Evolutionary conservation across 805 yeast genomes (phyloP).

Genomic region (Schwanniomyces yamadae): DNA sequence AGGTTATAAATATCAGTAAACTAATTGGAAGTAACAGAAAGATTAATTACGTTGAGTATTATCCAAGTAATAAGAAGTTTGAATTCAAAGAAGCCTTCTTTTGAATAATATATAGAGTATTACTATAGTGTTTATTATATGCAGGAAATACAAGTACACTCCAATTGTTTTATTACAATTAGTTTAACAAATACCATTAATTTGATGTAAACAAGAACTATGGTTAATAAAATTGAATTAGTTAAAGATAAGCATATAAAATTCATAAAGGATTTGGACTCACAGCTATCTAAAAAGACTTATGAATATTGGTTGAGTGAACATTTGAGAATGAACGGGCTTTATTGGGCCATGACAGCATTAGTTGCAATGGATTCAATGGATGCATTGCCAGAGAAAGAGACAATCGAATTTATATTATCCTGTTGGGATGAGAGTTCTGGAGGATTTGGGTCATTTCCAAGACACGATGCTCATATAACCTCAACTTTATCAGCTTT

Average conservation of each 20-base stretch:
- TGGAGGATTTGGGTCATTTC: conserved; percentile 91
- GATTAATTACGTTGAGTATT: conserved; percentile 71
- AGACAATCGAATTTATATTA: conserved; percentile 66
- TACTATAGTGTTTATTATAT: too few species aligned
- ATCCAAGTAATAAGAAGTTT: conserved; percentile 55
- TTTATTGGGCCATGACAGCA: conserved; percentile 93
- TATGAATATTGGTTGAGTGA: conserved; percentile 87
- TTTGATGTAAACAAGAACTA: too few species aligned
- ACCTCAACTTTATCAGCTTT: conserved; percentile 82
- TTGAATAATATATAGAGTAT: conserved; percentile 6
- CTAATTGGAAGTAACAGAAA: conserved; percentile 41
- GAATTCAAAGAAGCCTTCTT: conserved; percentile 46
- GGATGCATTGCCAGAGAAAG: conserved; percentile 54
- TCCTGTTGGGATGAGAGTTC: conserved; percentile 55
- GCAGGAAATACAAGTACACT: not conserved
- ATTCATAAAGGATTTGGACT: conserved; percentile 36
- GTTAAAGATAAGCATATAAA: conserved; percentile 30
- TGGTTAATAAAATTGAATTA: conserved; percentile 5
- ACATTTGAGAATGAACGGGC: conserved; percentile 85
- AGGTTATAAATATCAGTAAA: conserved; percentile 69
- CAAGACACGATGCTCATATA: conserved; percentile 85
- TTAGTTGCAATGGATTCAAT: conserved; percentile 56
- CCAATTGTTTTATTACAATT: too few species aligned
- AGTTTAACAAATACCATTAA: too few species aligned
- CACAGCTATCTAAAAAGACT: conserved; percentile 39